Evolutionary conservation across 768 basidiomycete species (phyloP), one percentile per base, ranked within the genome.

Genomic region (Pleurotus sapidus): DNA sequence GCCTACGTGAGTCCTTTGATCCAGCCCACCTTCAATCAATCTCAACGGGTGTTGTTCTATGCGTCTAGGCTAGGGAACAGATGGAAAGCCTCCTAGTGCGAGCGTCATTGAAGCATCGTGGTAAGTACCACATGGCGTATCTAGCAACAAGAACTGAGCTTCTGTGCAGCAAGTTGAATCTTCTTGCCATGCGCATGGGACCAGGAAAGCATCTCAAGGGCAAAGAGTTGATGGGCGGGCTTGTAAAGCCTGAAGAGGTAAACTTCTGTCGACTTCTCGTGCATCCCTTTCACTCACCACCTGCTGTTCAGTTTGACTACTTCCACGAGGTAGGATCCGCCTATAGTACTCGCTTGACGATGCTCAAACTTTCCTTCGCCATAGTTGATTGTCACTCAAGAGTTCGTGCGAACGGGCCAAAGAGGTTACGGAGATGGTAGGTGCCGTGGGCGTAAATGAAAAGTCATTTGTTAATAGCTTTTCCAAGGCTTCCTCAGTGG

Each of bases 141-240:
- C 30, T 34, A 9, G 30, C 30, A 34, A 34, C 30, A 34, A 34
- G 30, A 34, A 34, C 30, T 34, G 30, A 34, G 30, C 30, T 11
- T 39, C 18, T 9, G 4, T 37, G 25, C 38, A 81, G 81, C 15
- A 79, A 78, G 24, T 18, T 73, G 38, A 85, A 93, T 63, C 61
- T 97, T 46, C 89, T 93, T 66, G 89, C 93, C 12, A 97, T 98
- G 95, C 84, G 94, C 27, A 73, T 95, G 74, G 96, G 96, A 18
- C 96, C 96, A 7, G 94, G 93, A 18, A 93, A 94, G 69, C 95
- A 98, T 65, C 81, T 98, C 9, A 79, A 88, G 68, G 95, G 95
- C 4, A 80, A 84, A 14, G 81, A 73, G 9, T 75, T 99, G n/a
- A 87, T 94, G 80, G 84, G 82, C 54, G 95, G 93, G 1, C 67